Conservation (phyloP, 345 rosid species). For the Kandelia obovata region DNA sequence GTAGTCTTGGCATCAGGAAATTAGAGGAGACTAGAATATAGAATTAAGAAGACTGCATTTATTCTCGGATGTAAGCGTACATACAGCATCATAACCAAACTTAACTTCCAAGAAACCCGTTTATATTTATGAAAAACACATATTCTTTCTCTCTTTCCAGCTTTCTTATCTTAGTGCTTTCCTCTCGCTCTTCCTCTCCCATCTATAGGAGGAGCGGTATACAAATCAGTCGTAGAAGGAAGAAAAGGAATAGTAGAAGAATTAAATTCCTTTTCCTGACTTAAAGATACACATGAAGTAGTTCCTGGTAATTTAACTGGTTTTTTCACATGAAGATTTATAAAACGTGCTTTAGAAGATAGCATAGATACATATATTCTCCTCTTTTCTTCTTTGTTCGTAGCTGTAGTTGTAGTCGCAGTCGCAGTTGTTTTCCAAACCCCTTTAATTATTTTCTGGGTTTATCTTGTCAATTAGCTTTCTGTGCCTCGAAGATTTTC, state of each 20-base stretch:
- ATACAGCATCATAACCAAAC: conserved; percentile 47
- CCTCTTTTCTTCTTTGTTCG: neutral
- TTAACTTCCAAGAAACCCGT: conserved; percentile 78
- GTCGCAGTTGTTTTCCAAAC: neutral
- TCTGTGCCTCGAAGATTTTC: neutral
- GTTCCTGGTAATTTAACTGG: neutral
- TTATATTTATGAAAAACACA: conserved; percentile 2
- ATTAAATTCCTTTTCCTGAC: neutral
- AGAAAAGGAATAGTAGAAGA: conserved; percentile 5
- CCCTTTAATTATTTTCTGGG: neutral
- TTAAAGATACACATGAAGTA: conserved; percentile 19
- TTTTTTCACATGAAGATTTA: neutral
- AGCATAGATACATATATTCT: neutral
- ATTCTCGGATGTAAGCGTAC: conserved; percentile 34
- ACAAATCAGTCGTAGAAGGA: conserved; percentile 2
- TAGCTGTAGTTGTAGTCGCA: neutral
- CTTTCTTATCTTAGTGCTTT: conserved; percentile 5
- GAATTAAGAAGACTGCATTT: conserved; percentile 21
- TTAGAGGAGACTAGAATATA: too few relatives aligned
- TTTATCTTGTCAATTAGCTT: neutral
- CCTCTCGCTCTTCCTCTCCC: conserved; percentile 10
- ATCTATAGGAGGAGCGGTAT: neutral
- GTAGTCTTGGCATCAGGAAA: too few relatives aligned
- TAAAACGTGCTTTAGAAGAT: conserved; percentile 30
- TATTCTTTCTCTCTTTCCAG: neutral